phyloP scores from a whole-genome alignment of 2,329 filamentous ascomycete genomes.

The Colletotrichum cordylinicola region DNA sequence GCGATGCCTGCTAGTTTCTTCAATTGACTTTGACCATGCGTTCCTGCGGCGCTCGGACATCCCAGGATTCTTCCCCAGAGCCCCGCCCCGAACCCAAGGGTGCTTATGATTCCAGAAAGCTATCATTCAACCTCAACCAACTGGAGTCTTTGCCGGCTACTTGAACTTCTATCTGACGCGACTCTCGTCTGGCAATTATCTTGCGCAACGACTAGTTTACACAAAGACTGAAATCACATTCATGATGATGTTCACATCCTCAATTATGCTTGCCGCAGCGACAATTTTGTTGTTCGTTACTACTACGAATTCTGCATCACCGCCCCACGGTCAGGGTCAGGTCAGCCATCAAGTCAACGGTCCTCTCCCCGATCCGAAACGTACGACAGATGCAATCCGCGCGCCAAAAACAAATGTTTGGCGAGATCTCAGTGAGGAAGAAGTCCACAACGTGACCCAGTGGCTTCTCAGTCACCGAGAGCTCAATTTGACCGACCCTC shows the following conservation, averaged over 20 bases:
- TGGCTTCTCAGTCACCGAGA: conserved; percentile 45
- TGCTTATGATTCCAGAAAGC: background rate
- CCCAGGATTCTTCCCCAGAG: background rate
- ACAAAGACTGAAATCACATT: background rate
- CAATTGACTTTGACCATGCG: background rate
- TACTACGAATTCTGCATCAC: background rate
- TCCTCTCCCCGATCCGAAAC: background rate
- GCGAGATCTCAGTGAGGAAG: conserved; percentile 38
- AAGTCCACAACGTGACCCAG: conserved; percentile 40
- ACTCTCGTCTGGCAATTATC: background rate
- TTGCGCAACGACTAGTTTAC: background rate
- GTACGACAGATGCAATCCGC: conserved; percentile 18
- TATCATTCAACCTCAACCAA: background rate
- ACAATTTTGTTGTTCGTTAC: background rate
- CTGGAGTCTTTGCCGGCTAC: background rate
- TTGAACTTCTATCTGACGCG: background rate
- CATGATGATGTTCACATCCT: background rate
- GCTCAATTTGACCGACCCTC: conserved; percentile 42
- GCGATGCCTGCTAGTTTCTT: background rate
- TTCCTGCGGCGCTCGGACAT: background rate
- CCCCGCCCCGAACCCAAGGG: background rate
- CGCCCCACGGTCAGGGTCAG: background rate
- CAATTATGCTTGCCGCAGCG: background rate
- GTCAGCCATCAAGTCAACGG: background rate
- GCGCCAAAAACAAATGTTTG: conserved; percentile 49